Percentiles rank a stretch among this genome's conserved stretches.
Conservation (phyloP, 176 grass and related monocot species). For the Tillandsia leiboldiana region DNA sequence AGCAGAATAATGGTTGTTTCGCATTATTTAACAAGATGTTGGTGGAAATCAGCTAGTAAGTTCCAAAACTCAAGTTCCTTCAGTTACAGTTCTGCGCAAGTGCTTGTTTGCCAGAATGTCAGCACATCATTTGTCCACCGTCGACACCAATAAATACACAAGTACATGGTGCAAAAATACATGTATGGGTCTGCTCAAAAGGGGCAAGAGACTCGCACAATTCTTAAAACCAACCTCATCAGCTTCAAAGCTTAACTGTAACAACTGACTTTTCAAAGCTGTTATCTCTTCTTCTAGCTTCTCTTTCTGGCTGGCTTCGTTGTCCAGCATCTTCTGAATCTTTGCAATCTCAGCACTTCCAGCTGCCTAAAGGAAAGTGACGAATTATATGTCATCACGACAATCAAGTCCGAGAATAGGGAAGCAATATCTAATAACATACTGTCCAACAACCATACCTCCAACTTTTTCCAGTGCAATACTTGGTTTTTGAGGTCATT, state of each 20-base stretch:
- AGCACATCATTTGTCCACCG: too few species aligned
- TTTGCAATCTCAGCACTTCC: conserved; percentile 70
- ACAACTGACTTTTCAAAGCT: conserved; percentile 67
- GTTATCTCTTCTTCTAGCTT: conserved; percentile 92
- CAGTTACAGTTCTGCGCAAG: too few species aligned
- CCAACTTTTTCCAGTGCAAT: conserved; percentile 89
- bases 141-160: neutral
- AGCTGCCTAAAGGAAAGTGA: conserved; percentile 48
- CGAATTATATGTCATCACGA: conserved; percentile 11
- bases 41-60: too few species aligned
- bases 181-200: neutral
- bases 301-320: conserved; percentile 71
- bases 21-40: too few species aligned
- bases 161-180: neutral
- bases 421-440: conserved; percentile 21
- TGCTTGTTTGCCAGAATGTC: too few species aligned
- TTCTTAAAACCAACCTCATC: conserved; percentile 58
- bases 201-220: neutral
- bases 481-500: conserved; percentile 80
- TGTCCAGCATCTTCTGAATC: conserved; percentile 66
- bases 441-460: conserved; percentile 39
- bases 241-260: conserved; percentile 86
- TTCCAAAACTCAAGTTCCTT: too few species aligned
- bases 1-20: too few species aligned
- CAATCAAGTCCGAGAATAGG: neutral